Evolutionary conservation across 345 rosid species (phyloP), one percentile per base, ranked within the genome.

Genomic region (Psidium friedrichsthalianum): DNA sequence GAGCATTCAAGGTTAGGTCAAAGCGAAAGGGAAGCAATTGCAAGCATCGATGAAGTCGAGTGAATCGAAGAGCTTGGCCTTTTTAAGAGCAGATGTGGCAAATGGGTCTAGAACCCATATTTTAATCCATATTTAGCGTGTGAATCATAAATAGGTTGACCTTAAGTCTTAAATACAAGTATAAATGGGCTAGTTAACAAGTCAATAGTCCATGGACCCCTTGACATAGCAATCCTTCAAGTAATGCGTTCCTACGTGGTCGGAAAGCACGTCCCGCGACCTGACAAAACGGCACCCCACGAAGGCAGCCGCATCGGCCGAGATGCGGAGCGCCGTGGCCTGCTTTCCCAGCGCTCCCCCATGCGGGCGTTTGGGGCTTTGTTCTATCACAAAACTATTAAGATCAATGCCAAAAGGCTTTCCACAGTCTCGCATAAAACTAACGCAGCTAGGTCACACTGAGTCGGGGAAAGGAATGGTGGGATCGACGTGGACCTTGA

Each of bases 21-120:
- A 36, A 32, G 25, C 78, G 12, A 2, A 36, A 69, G 6, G 8
- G 89, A 94, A 89, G 98, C 99, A 95, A 87, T 91, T 94, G 54
- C 91, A 93, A 15, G 96, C 99, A 86, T 94, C 99, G 86, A 95
- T 93, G 87, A 90, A 94, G 93, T 89, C 80, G 82, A 97, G 95
- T 76, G 93, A 88, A 51, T 93, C 74, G 86, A 95, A 97, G 86
- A 98, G 98, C 74, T 96, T 95, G 51, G 99, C 98, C 92, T 97
- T 96, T 76, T 92, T 90, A 40, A 93, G 94, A 5, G 51, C 11
- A 49, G 3, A 49, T 2, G 11, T 49, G 51, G 13, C 13, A 49
- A 49, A 11, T 49, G 51, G 51, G 11, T 49, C 51, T 11, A 49
- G 3, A 49, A 49, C 2, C 1, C 3, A 49, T 49, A 49, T 10